These are phyloP conservation scores for Usnea hakonensis DNA, from an alignment of 495 filamentous ascomycete genomes.

Conservation along the genomic window DNA sequence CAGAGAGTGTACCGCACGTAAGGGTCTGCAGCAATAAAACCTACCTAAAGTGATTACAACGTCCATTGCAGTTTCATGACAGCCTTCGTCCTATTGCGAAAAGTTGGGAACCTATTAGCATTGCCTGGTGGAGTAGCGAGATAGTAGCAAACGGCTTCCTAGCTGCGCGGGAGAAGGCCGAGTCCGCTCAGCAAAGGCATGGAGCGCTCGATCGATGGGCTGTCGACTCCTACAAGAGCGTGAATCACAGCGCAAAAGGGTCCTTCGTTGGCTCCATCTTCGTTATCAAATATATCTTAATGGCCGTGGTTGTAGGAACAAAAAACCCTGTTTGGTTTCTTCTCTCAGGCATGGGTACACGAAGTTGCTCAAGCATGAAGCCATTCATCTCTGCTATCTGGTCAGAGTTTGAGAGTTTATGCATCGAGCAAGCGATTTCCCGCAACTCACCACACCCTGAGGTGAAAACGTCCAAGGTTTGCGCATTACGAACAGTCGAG, in stretches of 20 bases:
- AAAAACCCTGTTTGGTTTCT: slow-evolving; percentile 52
- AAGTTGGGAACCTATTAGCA: not conserved
- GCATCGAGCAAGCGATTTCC: not conserved
- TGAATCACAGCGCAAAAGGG: slow-evolving; percentile 3
- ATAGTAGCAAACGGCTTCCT: not conserved
- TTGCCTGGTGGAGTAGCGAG: not conserved
- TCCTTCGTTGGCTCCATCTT: slow-evolving; percentile 1
- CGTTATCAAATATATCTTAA: slow-evolving; percentile 33
- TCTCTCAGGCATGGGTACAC: slow-evolving; percentile 36
- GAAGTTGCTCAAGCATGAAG: slow-evolving; percentile 38
- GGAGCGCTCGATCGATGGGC: not conserved
- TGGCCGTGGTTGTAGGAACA: slow-evolving; percentile 44
- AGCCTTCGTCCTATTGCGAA: not conserved
- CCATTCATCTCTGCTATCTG: slow-evolving; percentile 26
- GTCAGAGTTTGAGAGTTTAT: slow-evolving; percentile 1
- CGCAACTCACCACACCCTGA: slow-evolving; percentile 47
- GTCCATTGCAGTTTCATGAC: not conserved
- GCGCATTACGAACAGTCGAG: slow-evolving; percentile 53
- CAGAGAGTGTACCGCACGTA: not conserved
- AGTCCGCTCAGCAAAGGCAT: not conserved
- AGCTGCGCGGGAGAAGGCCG: not conserved
- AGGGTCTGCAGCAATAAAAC: not conserved
- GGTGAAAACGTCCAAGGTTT: slow-evolving; percentile 53
- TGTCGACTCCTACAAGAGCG: not conserved
- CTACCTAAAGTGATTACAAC: not conserved